Base-by-base conservation (phyloP, 2,329 filamentous ascomycete genomes). In the Albophoma yamanashiensis region DNA sequence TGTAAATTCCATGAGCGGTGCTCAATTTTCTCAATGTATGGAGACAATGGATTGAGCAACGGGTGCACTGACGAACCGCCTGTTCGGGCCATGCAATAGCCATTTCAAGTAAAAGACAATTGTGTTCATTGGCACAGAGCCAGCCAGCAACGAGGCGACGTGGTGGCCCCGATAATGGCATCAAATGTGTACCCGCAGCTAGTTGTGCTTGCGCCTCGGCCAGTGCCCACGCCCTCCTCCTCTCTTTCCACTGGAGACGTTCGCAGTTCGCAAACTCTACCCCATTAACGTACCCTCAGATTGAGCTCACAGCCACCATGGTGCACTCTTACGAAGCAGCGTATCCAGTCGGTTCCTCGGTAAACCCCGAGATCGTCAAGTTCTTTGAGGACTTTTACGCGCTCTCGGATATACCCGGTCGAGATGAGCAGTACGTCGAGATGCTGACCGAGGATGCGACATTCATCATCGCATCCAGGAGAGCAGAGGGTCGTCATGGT, bases 371-470 rank as follows among this genome's bases (percentile, higher is more conserved):
- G 17, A 65, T 68, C 27, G 62, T 66, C 20, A 42, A 59, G 15
- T 73, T 72, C 59, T 68, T 73, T 31, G 60, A 65, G 47, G 55
- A 62, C 15, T 74, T 74, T 60, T 74, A 70, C 62, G 59, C 59
- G 14, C 62, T 67, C 31, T 72, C 70, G 2, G 72, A 74, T 57
- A 71, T 62, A 0, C 67, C 70, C 0, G 66, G 65, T 17, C 64
- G 62, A 7, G 67, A 70, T 55, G 67, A 71, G 8, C 56, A 64
- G 25, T 73, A 74, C 56, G 68, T 68, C 20, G 60, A 64, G 22
- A 57, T 59, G 52, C 72, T 73, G 58, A 63, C 66, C 0, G 60
- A 61, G 4, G 70, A 73, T 39, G 71, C 71, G 6, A 68, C 64
- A 1, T 69, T 73, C 34, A 66, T 69, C 36, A 59, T 74, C 57